Base-by-base conservation (phyloP, 345 rosid genomes). In the Garcia nutans region DNA sequence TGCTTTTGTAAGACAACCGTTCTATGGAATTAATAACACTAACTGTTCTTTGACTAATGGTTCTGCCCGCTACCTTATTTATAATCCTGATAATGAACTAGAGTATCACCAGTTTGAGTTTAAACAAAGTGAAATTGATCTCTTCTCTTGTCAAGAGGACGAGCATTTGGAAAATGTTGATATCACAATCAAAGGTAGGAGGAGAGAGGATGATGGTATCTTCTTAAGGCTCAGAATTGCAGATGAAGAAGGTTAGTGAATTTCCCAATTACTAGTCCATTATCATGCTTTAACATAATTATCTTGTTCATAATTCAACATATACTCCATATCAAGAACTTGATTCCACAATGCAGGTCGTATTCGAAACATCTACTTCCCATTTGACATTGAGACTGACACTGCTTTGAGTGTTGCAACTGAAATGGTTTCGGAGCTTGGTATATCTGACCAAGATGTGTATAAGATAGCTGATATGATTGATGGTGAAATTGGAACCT, bases 371-470 rank as follows among this genome's bases (percentile, higher is more conserved):
- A 96, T 96, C 71, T 92, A 93, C 86, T 96, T 96, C 85, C 90
- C 93, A 0, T 96, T 93, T 77, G 95, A 96, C 61, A 76, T 89
- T 24, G 86, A 82, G 70, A 84, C 59, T 0, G 99, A 96, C 75
- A 92, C 95, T 2, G 97, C 95, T 7, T 59, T 85, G 68, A 91
- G 88, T 70, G 98, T 96, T 42, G 98, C 95, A 10, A 65, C 86
- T 7, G 99, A 96, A 87, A 93, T 96, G 99, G 86, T 96, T n/a
- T 81, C 88, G 1, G 99, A 96, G 69, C 95, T 96, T 1, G 97
- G 89, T 54, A 84, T 96, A 19, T 84, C 84, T 47, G 90, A 89
- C 71, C 97, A 93, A 84, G 97, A 93, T 80, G 95, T 90, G 52
- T 74, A 67, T 42, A 91, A 87, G 81, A 93, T 96, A 84, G 95